phyloP scores from a whole-genome alignment of 2,329 filamentous ascomycete species.

The Eutypella sp. region DNA sequence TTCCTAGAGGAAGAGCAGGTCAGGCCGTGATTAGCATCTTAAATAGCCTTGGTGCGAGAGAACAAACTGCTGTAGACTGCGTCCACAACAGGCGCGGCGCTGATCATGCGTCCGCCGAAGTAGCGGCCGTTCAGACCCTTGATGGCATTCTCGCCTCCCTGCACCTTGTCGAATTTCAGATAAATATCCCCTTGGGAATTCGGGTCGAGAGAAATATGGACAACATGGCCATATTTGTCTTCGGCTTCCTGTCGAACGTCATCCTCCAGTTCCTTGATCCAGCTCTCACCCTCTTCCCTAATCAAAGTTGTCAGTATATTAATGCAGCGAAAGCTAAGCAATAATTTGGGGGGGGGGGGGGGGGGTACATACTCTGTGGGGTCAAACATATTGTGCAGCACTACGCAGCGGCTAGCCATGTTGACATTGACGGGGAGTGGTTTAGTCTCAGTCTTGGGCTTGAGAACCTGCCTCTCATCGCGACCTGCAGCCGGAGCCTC shows the following conservation, averaged over 20 bases:
- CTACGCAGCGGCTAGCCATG: constrained; percentile 87
- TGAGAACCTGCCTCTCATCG: constrained; percentile 66
- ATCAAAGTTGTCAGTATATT: constrained; percentile 28
- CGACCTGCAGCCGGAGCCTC: constrained; percentile 62
- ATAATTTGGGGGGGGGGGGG: not conserved
- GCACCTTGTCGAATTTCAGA: constrained; percentile 94
- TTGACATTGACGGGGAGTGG: constrained; percentile 80
- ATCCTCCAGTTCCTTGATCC: constrained; percentile 90
- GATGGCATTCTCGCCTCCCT: constrained; percentile 94
- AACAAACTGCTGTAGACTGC: constrained; percentile 98
- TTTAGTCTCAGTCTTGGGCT: constrained; percentile 74
- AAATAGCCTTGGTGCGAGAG: constrained; percentile 78
- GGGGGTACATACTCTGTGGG: constrained; percentile 71
- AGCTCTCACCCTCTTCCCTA: constrained; percentile 80
- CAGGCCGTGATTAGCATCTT: constrained; percentile 53
- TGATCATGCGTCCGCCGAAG: constrained; percentile 90
- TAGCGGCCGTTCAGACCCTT: constrained; percentile 95
- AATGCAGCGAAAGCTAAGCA: no score
- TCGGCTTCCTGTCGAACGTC: constrained; percentile 92
- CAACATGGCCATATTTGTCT: constrained; percentile 92
- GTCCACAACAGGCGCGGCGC: constrained; percentile 92
- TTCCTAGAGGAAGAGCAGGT: constrained; percentile 45
- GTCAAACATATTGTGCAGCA: constrained; percentile 95
- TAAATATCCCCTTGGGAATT: constrained; percentile 96
- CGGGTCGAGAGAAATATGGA: constrained; percentile 92